Base-by-base conservation (phyloP, 257 asterid genomes). In the Rhazya stricta region DNA sequence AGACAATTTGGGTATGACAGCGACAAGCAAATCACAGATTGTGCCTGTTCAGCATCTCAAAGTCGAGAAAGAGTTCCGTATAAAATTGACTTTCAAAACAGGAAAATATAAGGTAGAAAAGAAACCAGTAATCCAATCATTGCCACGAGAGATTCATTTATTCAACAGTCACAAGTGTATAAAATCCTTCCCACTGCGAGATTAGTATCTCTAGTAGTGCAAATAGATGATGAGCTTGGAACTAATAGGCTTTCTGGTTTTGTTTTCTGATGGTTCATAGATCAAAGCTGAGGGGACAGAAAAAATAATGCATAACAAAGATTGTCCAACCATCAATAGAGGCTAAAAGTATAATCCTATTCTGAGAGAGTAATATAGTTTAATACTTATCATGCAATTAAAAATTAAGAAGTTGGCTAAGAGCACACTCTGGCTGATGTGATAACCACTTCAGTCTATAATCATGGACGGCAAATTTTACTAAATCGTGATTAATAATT, bases 391-490 rank as follows among this genome's bases (percentile, higher is more conserved):
- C 71, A 9, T 48, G 43, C 19, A 43, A 67, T 56, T 48, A 68
- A 69, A n/a, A 77, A 19, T 45, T 16, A 41, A 30, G 18, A 62
- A 43, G 77, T 42, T 76, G 76, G 76, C 72, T 39, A 62, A 77
- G 73, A 48, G 58, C 57, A 15, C 76, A 75, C 46, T 16, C 18
- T 5, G 0, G 62, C 46, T 76, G 74, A 76, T 67, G 74, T 36
- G 41, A 76, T 67, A 58, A 30, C 36, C 41, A 10, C 25, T 16
- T 41, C 74, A 76, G 23, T 16, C 19, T 6, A 53, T 41, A 27
- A 67, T 39, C 46, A 9, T 45, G 74, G 76, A 43, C 81, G 77
- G 81, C 81, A 77, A 62, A 19, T 62, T 43, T 42, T 25, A 69
- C 57, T 11, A 27, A 43, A 45, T 25, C 6, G 23, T 13, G 39